Percentiles rank a stretch among this genome's conserved stretches.
These are phyloP conservation scores for Pythium brachiatum DNA, from an alignment of 352 stramenopile genomes.

Conservation along the genomic window DNA sequence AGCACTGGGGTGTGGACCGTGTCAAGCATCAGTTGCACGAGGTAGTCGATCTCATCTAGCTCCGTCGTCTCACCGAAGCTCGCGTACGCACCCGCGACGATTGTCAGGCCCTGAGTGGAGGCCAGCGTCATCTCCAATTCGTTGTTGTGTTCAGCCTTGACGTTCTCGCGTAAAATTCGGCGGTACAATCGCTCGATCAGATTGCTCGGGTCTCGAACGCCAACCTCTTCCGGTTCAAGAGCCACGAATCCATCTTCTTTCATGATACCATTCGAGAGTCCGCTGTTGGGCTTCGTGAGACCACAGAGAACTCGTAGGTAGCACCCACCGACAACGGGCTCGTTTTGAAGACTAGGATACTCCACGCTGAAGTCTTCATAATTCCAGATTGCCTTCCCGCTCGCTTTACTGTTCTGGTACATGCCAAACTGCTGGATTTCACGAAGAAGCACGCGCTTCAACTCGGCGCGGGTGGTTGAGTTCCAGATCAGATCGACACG, in stretches of 20 bases:
- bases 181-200: conserved; percentile 67
- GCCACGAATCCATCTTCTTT: conserved; percentile 54
- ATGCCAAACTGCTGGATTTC: conserved; percentile 85
- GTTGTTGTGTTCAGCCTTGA: conserved; percentile 61
- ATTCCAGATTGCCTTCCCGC: conserved; percentile 92
- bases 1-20: conserved; percentile 63
- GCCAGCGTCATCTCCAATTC: conserved; percentile 60
- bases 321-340: conserved; percentile 87
- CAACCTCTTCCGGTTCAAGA: conserved; percentile 53
- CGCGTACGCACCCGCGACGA: conserved; percentile 57
- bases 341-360: conserved; percentile 86
- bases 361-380: conserved; percentile 93
- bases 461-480: conserved; percentile 82
- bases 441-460: conserved; percentile 78
- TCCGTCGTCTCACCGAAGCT: conserved; percentile 33
- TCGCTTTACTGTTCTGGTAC: conserved; percentile 61
- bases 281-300: conserved; percentile 19
- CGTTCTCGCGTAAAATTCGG: conserved; percentile 73
- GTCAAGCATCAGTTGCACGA: conserved; percentile 59
- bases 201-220: conserved; percentile 43
- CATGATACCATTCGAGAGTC: background rate
- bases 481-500: conserved; percentile 95
- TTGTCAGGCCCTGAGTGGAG: conserved; percentile 60
- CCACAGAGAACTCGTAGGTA: conserved; percentile 82
- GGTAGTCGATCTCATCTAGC: conserved; percentile 71